A percentile compares a stretch with the other conserved stretches of the same genome.
phyloP scores from a whole-genome alignment of 116 monocot species.

The Zostera marina region DNA sequence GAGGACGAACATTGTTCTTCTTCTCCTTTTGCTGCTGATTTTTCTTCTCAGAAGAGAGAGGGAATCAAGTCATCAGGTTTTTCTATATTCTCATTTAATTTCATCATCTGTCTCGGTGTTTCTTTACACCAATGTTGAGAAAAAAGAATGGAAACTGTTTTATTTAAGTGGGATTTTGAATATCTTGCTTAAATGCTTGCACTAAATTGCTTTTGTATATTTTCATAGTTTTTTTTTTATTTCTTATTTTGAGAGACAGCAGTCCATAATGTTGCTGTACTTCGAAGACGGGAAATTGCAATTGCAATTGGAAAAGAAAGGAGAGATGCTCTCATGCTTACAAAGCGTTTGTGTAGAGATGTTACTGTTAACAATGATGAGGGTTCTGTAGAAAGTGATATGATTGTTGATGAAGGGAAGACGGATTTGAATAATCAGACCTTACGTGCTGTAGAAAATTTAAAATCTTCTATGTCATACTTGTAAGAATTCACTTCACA shows the following conservation, averaged over 20 bases:
- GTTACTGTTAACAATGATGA: conserved; percentile 18
- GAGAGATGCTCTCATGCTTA: conserved; percentile 49
- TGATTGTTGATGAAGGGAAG: conserved; percentile 51
- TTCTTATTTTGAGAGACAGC: not conserved
- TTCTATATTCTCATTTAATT: too few relatives aligned
- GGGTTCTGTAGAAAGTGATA: conserved; percentile 21
- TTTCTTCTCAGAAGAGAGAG: not conserved
- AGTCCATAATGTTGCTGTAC: conserved; percentile 29
- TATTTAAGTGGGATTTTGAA: too few relatives aligned
- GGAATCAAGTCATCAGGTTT: not conserved
- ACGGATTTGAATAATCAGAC: conserved; percentile 27
- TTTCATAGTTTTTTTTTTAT: too few relatives aligned
- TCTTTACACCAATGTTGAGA: too few relatives aligned
- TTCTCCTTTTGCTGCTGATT: not conserved
- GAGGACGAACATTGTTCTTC: too few relatives aligned
- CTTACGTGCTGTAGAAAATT: conserved; percentile 22
- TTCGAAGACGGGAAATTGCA: conserved; percentile 45
- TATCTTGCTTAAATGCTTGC: too few relatives aligned
- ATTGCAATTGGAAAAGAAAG: conserved; percentile 49
- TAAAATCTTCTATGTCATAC: conserved; percentile 19
- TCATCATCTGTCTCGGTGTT: too few relatives aligned
- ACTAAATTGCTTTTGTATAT: too few relatives aligned
- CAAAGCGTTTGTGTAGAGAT: conserved; percentile 53
- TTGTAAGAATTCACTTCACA: conserved; percentile 17
- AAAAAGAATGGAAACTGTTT: too few relatives aligned